These are phyloP conservation scores for Ustilago trichophora DNA, from an alignment of 1,284 basidiomycete genomes.

Conservation along the genomic window DNA sequence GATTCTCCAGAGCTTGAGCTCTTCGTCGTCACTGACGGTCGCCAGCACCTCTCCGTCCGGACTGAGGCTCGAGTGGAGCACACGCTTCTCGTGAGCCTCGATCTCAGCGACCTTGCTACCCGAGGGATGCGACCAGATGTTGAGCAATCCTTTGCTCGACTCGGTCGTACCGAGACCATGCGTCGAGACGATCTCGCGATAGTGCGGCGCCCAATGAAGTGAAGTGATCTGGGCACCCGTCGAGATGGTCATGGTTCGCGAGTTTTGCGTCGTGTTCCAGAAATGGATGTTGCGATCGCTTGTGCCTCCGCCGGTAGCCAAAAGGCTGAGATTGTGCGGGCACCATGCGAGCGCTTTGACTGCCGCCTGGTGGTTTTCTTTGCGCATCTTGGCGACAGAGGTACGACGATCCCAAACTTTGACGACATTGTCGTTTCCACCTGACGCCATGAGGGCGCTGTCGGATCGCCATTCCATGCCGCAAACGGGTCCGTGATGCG, in stretches of 20 bases:
- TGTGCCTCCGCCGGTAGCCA: slow-evolving; percentile 93
- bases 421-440: slow-evolving; percentile 95
- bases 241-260: slow-evolving; percentile 59
- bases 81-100: slow-evolving; percentile 61
- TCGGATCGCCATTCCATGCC: slow-evolving; percentile 66
- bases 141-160: slow-evolving; percentile 53
- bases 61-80: slow-evolving; percentile 56
- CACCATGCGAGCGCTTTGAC: slow-evolving; percentile 87
- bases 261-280: slow-evolving; percentile 71
- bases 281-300: slow-evolving; percentile 92
- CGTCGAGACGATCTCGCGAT: slow-evolving; percentile 89
- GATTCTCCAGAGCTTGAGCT: slow-evolving; percentile 65
- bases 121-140: slow-evolving; percentile 63
- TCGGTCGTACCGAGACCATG: slow-evolving; percentile 73
- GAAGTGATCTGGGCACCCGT: slow-evolving; percentile 84
- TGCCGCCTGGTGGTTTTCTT: slow-evolving; percentile 72
- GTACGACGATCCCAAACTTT: slow-evolving; percentile 89
- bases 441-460: slow-evolving; percentile 83
- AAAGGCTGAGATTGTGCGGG: slow-evolving; percentile 90
- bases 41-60: slow-evolving; percentile 65
- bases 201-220: slow-evolving; percentile 85
- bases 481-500: slow-evolving; percentile 61
- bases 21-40: slow-evolving; percentile 63
- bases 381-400: slow-evolving; percentile 89
- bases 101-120: slow-evolving; percentile 60